phyloP scores from a whole-genome alignment of 495 filamentous ascomycete species.

The Haplographium delicatum region DNA sequence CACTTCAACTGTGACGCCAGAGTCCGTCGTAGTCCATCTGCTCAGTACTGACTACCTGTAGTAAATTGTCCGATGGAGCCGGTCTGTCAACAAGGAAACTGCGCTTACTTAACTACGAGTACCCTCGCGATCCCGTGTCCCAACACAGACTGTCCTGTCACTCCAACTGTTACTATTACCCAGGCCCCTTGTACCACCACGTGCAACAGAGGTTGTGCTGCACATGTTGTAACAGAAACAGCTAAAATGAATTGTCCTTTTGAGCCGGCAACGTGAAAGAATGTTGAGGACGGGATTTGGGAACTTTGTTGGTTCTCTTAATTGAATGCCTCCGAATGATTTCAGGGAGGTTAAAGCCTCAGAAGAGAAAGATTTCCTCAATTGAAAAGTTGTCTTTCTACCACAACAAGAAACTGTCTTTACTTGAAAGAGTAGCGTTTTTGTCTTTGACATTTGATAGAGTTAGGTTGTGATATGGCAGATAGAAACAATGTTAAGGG shows the following conservation, averaged over 20 bases:
- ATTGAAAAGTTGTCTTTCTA: too few species aligned
- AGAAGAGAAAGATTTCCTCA: too few species aligned
- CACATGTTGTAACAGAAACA: slow-evolving; percentile 3
- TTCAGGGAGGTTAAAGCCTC: too few species aligned
- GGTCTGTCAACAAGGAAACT: slow-evolving; percentile 3
- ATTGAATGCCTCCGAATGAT: too few species aligned
- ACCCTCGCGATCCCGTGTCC: slow-evolving; percentile 40
- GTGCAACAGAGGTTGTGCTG: slow-evolving; percentile 12
- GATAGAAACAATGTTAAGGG: too few species aligned
- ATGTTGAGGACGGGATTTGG: too few species aligned
- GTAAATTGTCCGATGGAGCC: slow-evolving; percentile 7
- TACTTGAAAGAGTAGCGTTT: too few species aligned
- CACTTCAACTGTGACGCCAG: not conserved
- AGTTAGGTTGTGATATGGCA: too few species aligned
- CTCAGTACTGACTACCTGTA: not conserved
- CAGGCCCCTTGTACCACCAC: not conserved
- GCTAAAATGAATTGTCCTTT: slow-evolving; percentile 5
- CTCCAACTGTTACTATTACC: slow-evolving; percentile 20
- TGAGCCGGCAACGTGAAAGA: too few species aligned
- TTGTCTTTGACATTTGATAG: too few species aligned
- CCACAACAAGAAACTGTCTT: too few species aligned
- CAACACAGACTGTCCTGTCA: slow-evolving; percentile 37
- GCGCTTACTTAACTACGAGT: not conserved
- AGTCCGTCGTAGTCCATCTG: not conserved
- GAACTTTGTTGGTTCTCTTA: too few species aligned